Evolutionary conservation across 495 filamentous ascomycete species (phyloP), one percentile per base, ranked within the genome.

Genomic region (Podospora didyma): DNA sequence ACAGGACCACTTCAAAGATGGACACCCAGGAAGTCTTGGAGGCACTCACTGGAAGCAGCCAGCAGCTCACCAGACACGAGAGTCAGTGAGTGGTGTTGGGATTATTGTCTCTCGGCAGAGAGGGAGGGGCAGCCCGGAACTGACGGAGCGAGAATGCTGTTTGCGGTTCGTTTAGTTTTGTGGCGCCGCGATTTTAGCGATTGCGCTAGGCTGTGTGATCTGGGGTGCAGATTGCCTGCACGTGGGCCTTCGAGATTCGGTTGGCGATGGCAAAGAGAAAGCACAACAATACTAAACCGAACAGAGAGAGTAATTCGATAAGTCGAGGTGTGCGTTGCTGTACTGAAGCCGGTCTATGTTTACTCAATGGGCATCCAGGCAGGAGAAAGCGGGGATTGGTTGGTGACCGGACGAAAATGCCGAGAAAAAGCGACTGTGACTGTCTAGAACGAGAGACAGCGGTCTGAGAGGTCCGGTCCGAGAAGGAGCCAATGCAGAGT

Each of bases 171-270:
- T 31, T 31, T 9, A 9, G 26, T 9, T 31, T 31, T 31, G 26
- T 31, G 26, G 26, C 26, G 26, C 26, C 26, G 26, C 26, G 26
- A 9, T 9, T 31, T 31, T 31, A 31, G 26, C 26, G 26, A 31
- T 31, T 31, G n/a, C 39, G 39, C 12, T 42, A 16, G 39, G 12
- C 14, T 17, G 39, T 17, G 62, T 68, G 61, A 64, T 60, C 48
- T 41, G 44, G 49, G 57, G 47, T 66, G 62, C 61, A 68, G 62
- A 51, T 55, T 48, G 37, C 16, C 50, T 65, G 53, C 65, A 65
- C 67, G 69, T 70, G 60, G 57, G 14, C 39, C 12, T 14, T 17
- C 12, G n/a, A 2, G 39, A 12, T 5, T 7, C n/a, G n/a, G 39
- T 42, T 31, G 26, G 26, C 4, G 26, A 31, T 31, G n/a, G 39